Conservation (phyloP, 495 filamentous ascomycete genomes). For the Podospora pseudoanserina region DNA sequence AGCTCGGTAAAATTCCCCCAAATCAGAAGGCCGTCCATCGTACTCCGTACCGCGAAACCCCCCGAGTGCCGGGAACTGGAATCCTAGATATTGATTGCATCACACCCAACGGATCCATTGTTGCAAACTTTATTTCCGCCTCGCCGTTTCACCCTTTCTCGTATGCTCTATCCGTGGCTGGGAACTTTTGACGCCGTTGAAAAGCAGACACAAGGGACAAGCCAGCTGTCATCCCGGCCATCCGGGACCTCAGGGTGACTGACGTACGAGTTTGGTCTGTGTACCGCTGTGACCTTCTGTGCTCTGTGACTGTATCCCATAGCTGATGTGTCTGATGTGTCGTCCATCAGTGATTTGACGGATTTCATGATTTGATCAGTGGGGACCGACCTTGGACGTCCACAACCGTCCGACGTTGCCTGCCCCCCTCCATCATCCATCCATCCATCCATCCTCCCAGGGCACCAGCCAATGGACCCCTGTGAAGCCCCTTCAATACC, state of each 20-base stretch:
- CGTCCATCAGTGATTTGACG: background rate
- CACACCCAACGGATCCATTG: background rate
- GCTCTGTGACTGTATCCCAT: background rate
- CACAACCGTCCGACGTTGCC: background rate
- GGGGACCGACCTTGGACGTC: background rate
- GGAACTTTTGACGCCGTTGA: background rate
- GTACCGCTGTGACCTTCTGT: background rate
- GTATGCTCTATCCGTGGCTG: background rate
- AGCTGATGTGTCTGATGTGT: background rate
- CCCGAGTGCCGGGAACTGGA: constrained; percentile 3
- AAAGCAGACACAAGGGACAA: background rate
- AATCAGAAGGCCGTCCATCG: background rate
- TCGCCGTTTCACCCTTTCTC: background rate
- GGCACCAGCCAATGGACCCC: background rate
- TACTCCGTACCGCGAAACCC: background rate
- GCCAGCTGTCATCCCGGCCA: background rate
- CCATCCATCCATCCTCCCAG: background rate
- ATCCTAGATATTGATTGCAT: background rate
- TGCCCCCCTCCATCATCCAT: background rate
- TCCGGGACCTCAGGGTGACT: background rate
- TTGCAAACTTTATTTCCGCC: constrained; percentile 8
- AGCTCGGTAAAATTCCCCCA: constrained; percentile 4
- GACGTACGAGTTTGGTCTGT: background rate
- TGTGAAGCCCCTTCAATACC: background rate
- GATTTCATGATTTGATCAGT: background rate